Percentiles rank a stretch among this genome's conserved stretches.
Conservation (phyloP, 1,284 basidiomycete species). For the Pascua sp. region DNA sequence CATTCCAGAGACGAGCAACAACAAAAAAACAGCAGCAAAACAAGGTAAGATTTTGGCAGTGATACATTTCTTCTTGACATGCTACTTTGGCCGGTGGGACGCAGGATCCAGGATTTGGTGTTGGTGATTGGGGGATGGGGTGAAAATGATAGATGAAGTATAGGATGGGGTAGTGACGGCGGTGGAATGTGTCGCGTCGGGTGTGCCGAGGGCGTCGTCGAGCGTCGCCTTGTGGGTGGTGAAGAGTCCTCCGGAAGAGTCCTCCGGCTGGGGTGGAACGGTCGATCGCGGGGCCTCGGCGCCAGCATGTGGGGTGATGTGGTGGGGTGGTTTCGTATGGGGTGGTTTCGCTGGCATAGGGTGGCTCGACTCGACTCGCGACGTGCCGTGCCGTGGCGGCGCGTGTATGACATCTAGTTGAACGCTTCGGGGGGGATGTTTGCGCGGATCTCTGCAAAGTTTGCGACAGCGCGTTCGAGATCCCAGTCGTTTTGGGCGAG, state of each 20-base stretch:
- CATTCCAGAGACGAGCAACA: too few relatives aligned
- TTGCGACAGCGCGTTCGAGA: slow-evolving; percentile 65
- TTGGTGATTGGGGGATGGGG: not conserved
- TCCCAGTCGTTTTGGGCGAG: slow-evolving; percentile 77
- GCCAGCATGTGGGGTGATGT: not conserved
- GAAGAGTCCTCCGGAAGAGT: too few relatives aligned
- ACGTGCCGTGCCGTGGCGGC: too few relatives aligned
- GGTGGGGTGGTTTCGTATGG: not conserved
- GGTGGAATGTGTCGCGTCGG: not conserved
- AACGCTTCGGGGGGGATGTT: slow-evolving; percentile 39
- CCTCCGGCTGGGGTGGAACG: not conserved
- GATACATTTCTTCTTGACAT: not conserved
- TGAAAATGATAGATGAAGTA: not conserved
- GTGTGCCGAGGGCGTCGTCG: not conserved
- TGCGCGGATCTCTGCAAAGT: slow-evolving; percentile 63
- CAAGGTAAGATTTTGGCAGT: not conserved
- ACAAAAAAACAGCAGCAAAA: not conserved
- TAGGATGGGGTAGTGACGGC: not conserved
- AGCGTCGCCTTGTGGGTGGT: too few relatives aligned
- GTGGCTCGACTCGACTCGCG: too few relatives aligned
- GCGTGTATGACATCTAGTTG: not conserved
- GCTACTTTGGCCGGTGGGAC: too few relatives aligned
- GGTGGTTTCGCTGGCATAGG: not conserved
- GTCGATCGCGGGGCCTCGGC: not conserved
- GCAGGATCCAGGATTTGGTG: not conserved